Conservation (phyloP, 345 rosid genomes). For the Rhodamnia argentea region DNA sequence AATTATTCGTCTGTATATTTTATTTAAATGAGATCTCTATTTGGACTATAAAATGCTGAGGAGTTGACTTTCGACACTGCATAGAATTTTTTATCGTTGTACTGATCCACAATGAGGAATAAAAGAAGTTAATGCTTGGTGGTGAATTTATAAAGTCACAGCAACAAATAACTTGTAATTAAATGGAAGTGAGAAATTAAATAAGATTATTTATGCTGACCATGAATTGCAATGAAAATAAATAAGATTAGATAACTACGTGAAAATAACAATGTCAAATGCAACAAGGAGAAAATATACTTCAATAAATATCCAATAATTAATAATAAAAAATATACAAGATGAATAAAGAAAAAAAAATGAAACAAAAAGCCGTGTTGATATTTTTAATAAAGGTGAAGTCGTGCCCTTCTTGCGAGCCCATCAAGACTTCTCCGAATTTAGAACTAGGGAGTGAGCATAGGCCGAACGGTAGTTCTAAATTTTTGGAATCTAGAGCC, state of each 20-base stretch:
- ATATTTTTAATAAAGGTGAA: not conserved
- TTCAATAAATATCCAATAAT: not conserved
- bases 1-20: not conserved
- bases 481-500: no score
- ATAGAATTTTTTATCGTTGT: no score
- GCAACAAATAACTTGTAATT: no score
- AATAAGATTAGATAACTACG: not conserved
- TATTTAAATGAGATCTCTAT: not conserved
- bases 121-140: no score
- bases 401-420: not conserved
- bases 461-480: no score
- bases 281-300: not conserved
- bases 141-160: no score
- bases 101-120: no score
- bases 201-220: no score
- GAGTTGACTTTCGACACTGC: not conserved
- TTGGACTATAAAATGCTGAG: not conserved
- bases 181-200: no score
- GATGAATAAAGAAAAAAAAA: not conserved
- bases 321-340: not conserved
- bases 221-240: not conserved
- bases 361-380: not conserved
- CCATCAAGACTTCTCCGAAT: no score
- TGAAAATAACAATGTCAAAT: not conserved
- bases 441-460: not conserved